These are phyloP conservation scores for Saccharomycopsis fermentans DNA, from an alignment of 805 yeast genomes.

Conservation along the genomic window DNA sequence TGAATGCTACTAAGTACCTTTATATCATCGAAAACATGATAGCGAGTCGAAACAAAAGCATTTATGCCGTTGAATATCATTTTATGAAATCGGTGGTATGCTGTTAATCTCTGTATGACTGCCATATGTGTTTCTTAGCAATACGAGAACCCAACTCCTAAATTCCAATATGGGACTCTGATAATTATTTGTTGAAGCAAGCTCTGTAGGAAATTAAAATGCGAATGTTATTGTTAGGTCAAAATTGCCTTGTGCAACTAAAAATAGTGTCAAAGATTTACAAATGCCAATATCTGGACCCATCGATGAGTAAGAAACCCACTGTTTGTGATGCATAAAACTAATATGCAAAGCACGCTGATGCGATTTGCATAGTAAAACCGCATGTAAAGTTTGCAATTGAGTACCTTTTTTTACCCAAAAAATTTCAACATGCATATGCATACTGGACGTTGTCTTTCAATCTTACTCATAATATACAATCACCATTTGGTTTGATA, in stretches of 20 bases:
- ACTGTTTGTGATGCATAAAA: background rate
- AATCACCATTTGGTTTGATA: background rate
- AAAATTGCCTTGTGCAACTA: background rate
- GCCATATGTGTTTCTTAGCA: too few relatives aligned
- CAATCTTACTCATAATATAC: background rate
- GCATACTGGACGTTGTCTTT: background rate
- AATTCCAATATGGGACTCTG: background rate
- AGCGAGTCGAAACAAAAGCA: too few relatives aligned
- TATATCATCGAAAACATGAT: too few relatives aligned
- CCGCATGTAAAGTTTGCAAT: background rate
- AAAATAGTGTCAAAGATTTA: background rate
- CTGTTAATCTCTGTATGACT: too few relatives aligned
- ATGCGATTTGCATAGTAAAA: background rate
- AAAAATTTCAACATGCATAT: conserved; percentile 1
- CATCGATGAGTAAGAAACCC: background rate
- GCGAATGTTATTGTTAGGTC: background rate
- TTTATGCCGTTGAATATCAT: too few relatives aligned
- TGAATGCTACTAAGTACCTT: too few relatives aligned
- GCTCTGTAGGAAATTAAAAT: background rate
- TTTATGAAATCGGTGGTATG: too few relatives aligned
- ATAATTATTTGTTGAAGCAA: background rate
- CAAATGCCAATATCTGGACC: background rate
- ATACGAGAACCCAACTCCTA: too few relatives aligned
- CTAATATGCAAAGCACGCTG: background rate
- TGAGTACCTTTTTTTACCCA: background rate